Evolutionary conservation across 345 rosid species (phyloP), one percentile per base, ranked within the genome.

Genomic region (Iberis pinnata): DNA sequence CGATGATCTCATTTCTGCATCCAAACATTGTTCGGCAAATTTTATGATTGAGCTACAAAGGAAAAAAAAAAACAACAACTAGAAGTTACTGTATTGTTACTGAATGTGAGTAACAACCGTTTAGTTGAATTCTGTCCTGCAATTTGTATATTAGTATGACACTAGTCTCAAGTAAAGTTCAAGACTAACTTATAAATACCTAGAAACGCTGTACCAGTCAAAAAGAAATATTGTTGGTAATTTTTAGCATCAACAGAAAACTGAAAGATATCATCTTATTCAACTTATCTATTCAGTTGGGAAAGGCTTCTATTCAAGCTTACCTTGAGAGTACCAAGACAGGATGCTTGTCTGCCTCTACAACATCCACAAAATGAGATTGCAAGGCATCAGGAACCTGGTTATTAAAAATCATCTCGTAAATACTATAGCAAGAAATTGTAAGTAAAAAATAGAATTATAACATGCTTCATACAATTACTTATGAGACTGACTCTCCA

Each of bases 331-430:
- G 83, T 40, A 78, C 32, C 67, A 81, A 75, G 46, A 85, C 86
- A 10, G 95, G 98, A 75, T 92, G 95, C 25, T 75, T 80, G 33
- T 76, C 81, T 45, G 80, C 78, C 54, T 76, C 93, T 53, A 79
- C 52, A 36, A 52, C 58, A 66, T 76, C 89, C 60, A 59, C 58
- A 73, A 83, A 84, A 73, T 75, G 80, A 60, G 71, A 71, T 77
- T 82, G 86, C 67, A 92, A 73, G 55, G 86, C 70, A 75, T 63
- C 72, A 29, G 98, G 98, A 61, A 92, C 81, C 98, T 92, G 78
- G 53, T 61, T 42, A 57, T 72, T 64, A 45, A 44, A 41, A 11
- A 67, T 55, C 51, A 53, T 46, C 39, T 39, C 52, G 12, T 53
- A 20, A 25, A 32, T 16, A 46, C 18, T 46, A n/a, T 47, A 26